Base-by-base conservation (phyloP, 106 monocot genomes). In the Acorus calamus region DNA sequence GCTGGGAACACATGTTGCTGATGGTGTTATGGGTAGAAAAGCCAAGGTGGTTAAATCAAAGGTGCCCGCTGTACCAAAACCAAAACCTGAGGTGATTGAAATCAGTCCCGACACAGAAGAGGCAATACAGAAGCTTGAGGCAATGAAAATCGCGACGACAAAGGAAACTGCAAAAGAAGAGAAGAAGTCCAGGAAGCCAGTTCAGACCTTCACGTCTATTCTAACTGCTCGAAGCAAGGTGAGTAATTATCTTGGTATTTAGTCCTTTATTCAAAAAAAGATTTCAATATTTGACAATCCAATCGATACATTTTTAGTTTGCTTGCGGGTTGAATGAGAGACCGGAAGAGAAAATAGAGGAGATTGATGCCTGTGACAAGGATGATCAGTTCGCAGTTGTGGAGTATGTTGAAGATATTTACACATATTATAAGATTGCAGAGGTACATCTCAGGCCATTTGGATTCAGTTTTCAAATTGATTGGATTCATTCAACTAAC, bases 381-480 rank as follows among this genome's bases (percentile, higher is more conserved):
- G 62, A 61, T n/a, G 76, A 85, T 63, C 69, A 89, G 59, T 58
- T 85, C 9, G 79, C 81, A 2, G 79, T 82, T 0, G 71, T 76
- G 14, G 89, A 89, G 42, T 89, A 85, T 43, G 77, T 89, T 4
- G 84, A 87, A 13, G 83, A 87, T 8, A 70, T 87, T 58, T 87
- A 87, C 75, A 78, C 47, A 4, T 87, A 74, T 64, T 89, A 89
- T 59, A 85, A 81, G 56, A 14, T 64, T 3, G 52, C 81, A 48
- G 81, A 85, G 81, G 78, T 75, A 58, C 55, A 0, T 49, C 9
- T 46, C 8, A 57, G 44, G 0, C 44, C 11, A 3, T 58, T 50
- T 28, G 28, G 28, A 28, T 28, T 28, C 28, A 28, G 28, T 28
- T 28, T 28, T 28, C 28, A 28, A 28, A 28, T 28, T 28, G 28